Conservation (phyloP, 805 yeast genomes). For the Hanseniaspora meyeri region DNA sequence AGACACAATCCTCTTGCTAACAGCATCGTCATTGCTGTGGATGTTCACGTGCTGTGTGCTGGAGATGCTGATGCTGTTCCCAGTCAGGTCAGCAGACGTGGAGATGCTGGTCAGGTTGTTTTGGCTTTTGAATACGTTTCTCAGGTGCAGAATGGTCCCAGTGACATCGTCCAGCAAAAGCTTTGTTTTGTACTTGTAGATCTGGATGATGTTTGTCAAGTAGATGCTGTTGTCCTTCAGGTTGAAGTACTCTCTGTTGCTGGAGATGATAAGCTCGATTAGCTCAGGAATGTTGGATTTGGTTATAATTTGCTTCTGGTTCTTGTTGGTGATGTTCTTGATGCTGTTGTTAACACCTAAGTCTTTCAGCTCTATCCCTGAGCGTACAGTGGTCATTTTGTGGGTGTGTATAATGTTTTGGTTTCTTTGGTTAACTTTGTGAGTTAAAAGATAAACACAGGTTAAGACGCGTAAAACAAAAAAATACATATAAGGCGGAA, state of each 20-base stretch:
- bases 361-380: slow-evolving; percentile 68
- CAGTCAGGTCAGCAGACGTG: slow-evolving; percentile 47
- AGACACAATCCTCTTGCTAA: slow-evolving; percentile 26
- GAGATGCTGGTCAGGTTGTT: slow-evolving; percentile 20
- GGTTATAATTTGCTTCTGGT: slow-evolving; percentile 56
- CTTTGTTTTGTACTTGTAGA: slow-evolving; percentile 74
- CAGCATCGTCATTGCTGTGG: slow-evolving; percentile 35
- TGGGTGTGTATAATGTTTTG: neutral
- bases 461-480: neutral
- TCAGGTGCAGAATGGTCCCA: slow-evolving; percentile 59
- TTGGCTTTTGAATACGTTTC: slow-evolving; percentile 46
- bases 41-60: neutral
- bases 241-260: slow-evolving; percentile 47
- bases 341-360: slow-evolving; percentile 80
- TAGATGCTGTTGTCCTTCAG: slow-evolving; percentile 76
- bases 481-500: neutral
- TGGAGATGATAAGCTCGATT: slow-evolving; percentile 23
- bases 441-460: too few species aligned
- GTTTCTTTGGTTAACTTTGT: too few species aligned
- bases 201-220: slow-evolving; percentile 73
- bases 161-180: slow-evolving; percentile 72
- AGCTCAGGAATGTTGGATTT: slow-evolving; percentile 52
- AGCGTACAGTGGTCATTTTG: slow-evolving; percentile 23
- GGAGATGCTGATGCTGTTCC: slow-evolving; percentile 59
- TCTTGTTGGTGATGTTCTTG: slow-evolving; percentile 58